A percentile compares a stretch with the other conserved stretches of the same genome.
Conservation (phyloP, 2,329 filamentous ascomycete genomes). For the Colletotrichum sp. region DNA sequence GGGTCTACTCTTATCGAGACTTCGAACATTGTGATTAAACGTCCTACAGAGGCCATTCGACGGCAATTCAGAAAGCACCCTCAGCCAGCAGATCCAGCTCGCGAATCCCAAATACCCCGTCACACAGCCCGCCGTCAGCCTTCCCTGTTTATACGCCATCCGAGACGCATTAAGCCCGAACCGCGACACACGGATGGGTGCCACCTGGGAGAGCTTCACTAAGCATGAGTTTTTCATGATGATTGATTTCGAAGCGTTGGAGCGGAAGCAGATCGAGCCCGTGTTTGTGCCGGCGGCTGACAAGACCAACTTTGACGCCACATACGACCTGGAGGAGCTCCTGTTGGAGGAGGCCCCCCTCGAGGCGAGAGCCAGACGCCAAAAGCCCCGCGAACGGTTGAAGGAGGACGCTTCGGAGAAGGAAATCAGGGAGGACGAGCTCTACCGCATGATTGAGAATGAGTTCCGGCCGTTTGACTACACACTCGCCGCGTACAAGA, state of each 20-base stretch:
- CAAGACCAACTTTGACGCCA: constrained; percentile 99
- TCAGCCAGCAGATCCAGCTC: constrained; percentile 81
- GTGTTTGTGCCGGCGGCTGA: constrained; percentile 94
- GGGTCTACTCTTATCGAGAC: constrained; percentile 12
- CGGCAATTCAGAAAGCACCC: constrained; percentile 80
- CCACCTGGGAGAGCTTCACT: constrained; percentile 83
- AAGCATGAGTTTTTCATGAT: constrained; percentile 87
- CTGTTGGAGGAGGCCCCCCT: constrained; percentile 92
- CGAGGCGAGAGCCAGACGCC: constrained; percentile 88
- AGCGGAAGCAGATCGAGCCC: constrained; percentile 86
- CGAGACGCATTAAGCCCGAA: constrained; percentile 83
- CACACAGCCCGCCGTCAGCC: constrained; percentile 87
- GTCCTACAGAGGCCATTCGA: constrained; percentile 82
- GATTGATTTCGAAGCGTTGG: constrained; percentile 84
- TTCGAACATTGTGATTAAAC: constrained; percentile 33
- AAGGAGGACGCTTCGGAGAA: constrained; percentile 95
- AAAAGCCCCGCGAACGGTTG: constrained; percentile 90
- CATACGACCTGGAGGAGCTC: constrained; percentile 94
- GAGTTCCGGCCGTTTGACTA: constrained; percentile 97
- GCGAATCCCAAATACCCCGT: constrained; percentile 88
- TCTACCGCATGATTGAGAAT: constrained; percentile 92
- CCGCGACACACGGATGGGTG: constrained; percentile 81
- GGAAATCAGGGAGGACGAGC: constrained; percentile 92
- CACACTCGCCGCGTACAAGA: constrained; percentile 79
- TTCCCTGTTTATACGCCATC: constrained; percentile 89